These are phyloP conservation scores for Cavenderia fasciculata DNA, from an alignment of 78 protist genomes.

Conservation along the genomic window DNA sequence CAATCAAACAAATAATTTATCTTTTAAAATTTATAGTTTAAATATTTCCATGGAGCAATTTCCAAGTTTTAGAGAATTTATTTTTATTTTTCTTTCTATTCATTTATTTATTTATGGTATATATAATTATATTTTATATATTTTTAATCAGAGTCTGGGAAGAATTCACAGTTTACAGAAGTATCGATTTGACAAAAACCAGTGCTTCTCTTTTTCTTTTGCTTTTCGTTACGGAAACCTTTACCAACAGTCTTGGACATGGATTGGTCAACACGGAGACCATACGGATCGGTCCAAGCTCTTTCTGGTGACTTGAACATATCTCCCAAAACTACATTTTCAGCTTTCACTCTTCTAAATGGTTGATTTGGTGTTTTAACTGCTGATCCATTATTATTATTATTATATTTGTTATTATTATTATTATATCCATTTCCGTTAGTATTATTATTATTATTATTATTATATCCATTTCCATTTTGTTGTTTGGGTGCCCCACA, in stretches of 20 bases:
- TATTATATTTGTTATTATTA: slow-evolving; percentile 22
- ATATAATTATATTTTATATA: too few species aligned
- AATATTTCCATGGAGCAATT: too few species aligned
- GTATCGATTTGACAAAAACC: too few species aligned
- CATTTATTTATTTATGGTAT: too few species aligned
- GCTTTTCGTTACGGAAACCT: slow-evolving; percentile 48
- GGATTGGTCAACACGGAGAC: slow-evolving; percentile 11
- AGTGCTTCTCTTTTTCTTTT: slow-evolving; percentile 72
- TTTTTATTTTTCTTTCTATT: too few species aligned
- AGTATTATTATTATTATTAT: not conserved
- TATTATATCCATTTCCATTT: not conserved
- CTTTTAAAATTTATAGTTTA: too few species aligned
- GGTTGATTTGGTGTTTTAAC: slow-evolving; percentile 34
- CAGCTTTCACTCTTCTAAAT: slow-evolving; percentile 65
- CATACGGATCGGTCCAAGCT: slow-evolving; percentile 20
- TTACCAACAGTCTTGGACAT: slow-evolving; percentile 11
- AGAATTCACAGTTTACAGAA: too few species aligned
- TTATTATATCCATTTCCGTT: not conserved
- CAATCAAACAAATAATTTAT: too few species aligned
- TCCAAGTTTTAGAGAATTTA: too few species aligned
- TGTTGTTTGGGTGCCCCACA: not conserved
- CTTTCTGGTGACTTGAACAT: not conserved
- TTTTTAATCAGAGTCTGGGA: too few species aligned
- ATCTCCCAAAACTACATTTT: slow-evolving; percentile 25
- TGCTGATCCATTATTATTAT: not conserved